phyloP scores from a whole-genome alignment of 73 alveolate genomes.

The Tetrahymena elliotti region DNA sequence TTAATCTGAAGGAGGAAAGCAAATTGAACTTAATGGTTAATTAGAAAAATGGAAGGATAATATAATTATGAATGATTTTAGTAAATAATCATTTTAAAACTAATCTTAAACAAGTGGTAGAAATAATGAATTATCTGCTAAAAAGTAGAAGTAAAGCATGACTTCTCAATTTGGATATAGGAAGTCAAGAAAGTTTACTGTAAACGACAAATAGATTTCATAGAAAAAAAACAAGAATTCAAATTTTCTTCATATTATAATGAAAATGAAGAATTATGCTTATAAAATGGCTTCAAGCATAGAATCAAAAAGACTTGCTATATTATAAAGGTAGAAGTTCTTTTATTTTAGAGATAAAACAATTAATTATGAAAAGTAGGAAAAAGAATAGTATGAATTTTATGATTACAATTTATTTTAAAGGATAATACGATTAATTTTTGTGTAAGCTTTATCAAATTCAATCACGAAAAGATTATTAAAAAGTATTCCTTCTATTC shows the following conservation, averaged over 20 bases:
- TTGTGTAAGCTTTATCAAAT: neutral
- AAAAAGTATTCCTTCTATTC: neutral
- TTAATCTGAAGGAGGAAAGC: neutral
- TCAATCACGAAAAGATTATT: neutral
- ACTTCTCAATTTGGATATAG: neutral
- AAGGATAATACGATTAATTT: neutral
- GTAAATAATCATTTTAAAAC: neutral
- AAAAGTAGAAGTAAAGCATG: neutral
- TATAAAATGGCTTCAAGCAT: neutral
- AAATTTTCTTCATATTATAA: neutral
- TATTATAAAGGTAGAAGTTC: neutral
- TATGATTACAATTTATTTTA: neutral
- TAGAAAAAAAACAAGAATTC: neutral
- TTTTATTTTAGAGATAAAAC: neutral
- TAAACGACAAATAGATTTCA: neutral
- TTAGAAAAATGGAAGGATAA: neutral
- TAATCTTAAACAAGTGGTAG: neutral
- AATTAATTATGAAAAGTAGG: neutral
- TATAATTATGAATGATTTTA: neutral
- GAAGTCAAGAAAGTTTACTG: neutral
- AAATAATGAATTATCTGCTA: neutral
- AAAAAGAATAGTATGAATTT: neutral
- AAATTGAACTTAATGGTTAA: neutral
- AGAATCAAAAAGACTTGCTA: neutral
- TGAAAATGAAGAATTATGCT: neutral